phyloP scores from a whole-genome alignment of 352 stramenopile species.

The Pythium plurisporium region DNA sequence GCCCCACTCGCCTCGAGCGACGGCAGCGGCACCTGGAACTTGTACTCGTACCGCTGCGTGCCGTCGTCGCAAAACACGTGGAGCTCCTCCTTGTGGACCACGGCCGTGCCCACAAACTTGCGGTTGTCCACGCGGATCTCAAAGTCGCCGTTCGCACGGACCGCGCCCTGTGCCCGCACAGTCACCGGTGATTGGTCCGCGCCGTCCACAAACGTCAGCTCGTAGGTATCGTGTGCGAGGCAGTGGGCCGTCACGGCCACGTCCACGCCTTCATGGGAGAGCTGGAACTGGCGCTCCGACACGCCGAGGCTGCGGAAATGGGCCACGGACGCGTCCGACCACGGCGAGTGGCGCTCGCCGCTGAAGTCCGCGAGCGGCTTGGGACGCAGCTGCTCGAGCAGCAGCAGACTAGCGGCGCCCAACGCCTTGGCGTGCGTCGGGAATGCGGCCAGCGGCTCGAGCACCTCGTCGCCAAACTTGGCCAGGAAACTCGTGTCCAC shows the following conservation, averaged over 20 bases:
- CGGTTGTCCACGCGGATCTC: constrained; percentile 62
- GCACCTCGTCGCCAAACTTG: constrained; percentile 84
- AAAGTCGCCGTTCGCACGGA: constrained; percentile 51
- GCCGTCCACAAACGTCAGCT: constrained; percentile 28
- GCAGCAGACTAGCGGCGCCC: constrained; percentile 66
- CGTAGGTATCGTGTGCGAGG: constrained; percentile 34
- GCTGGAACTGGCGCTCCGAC: constrained; percentile 42
- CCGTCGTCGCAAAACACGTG: constrained; percentile 79
- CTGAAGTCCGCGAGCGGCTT: constrained; percentile 31
- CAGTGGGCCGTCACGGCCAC: constrained; percentile 42
- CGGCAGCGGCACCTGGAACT: constrained; percentile 69
- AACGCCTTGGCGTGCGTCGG: constrained; percentile 65
- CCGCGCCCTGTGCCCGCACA: constrained; percentile 27
- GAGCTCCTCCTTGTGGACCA: constrained; percentile 61
- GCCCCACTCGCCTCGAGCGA: constrained; percentile 34
- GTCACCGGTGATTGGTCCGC: constrained; percentile 15
- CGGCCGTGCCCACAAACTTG: constrained; percentile 58
- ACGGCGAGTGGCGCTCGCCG: constrained; percentile 52
- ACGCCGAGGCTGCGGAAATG: constrained; percentile 62
- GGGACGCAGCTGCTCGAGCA: constrained; percentile 52
- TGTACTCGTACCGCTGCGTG: constrained; percentile 73
- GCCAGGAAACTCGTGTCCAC: constrained; percentile 93
- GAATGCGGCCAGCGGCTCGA: constrained; percentile 51
- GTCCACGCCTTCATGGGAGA: constrained; percentile 41
- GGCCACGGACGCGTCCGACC: constrained; percentile 41